Conservation (phyloP, 768 basidiomycete genomes). For the Mycena belliarum region DNA sequence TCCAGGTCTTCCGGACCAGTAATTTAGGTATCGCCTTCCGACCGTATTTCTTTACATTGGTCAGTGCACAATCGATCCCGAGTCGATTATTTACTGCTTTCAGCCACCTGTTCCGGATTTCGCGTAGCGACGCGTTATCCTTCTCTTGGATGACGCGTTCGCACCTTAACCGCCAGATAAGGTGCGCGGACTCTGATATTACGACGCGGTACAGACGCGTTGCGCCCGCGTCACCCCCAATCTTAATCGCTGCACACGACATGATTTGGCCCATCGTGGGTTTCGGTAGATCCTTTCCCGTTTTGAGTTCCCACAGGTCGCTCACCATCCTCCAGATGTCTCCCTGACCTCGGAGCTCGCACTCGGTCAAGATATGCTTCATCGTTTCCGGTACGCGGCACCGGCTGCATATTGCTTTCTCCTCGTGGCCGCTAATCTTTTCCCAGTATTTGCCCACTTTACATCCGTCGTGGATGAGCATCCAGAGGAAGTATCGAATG, state of each 20-base stretch:
- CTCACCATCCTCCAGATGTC: too few species aligned
- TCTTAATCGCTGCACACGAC: not conserved
- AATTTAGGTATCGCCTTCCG: not conserved
- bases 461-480: too few species aligned
- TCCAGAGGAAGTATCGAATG: too few species aligned
- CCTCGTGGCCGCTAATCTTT: too few species aligned
- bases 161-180: not conserved
- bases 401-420: too few species aligned
- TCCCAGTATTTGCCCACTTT: too few species aligned
- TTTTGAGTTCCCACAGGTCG: too few species aligned
- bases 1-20: not conserved
- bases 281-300: too few species aligned
- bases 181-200: not conserved
- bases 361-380: too few species aligned
- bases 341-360: too few species aligned
- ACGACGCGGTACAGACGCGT: not conserved
- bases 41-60: not conserved
- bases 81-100: not conserved
- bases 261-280: not conserved
- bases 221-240: not conserved
- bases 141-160: not conserved
- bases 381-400: too few species aligned
- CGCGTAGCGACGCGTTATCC: not conserved
- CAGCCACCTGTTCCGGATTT: not conserved
- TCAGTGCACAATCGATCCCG: not conserved